These are phyloP conservation scores for Cystobasidium pallidum DNA, from an alignment of 1,284 basidiomycete genomes.

Conservation along the genomic window DNA sequence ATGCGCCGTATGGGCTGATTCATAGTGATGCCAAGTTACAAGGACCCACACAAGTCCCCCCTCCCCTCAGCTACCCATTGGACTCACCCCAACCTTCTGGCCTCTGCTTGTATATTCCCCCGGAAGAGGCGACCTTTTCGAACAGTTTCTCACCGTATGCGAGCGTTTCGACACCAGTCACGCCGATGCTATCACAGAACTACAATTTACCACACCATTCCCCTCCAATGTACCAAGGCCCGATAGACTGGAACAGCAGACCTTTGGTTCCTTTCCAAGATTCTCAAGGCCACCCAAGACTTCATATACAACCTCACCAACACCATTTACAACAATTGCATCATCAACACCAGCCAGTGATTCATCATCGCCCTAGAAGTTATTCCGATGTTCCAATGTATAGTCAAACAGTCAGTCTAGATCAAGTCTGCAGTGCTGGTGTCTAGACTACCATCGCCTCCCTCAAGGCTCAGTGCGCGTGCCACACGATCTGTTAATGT, in stretches of 20 bases:
- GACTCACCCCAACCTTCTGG: slow-evolving; percentile 21
- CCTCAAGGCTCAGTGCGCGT: not conserved
- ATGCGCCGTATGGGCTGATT: not conserved
- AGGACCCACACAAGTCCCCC: not conserved
- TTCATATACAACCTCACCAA: slow-evolving; percentile 3
- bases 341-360: not conserved
- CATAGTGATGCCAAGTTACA: not conserved
- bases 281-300: not conserved
- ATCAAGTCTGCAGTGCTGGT: slow-evolving; percentile 30
- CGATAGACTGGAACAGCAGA: slow-evolving; percentile 38
- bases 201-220: slow-evolving; percentile 5
- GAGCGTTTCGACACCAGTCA: not conserved
- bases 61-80: slow-evolving; percentile 12
- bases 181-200: slow-evolving; percentile 2
- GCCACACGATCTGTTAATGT: too few species aligned
- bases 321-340: slow-evolving; percentile 3
- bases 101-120: slow-evolving; percentile 34
- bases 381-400: slow-evolving; percentile 13
- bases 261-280: slow-evolving; percentile 28
- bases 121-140: not conserved
- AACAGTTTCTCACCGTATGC: not conserved
- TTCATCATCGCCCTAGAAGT: slow-evolving; percentile 12
- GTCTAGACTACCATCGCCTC: not conserved
- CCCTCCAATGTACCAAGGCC: slow-evolving; percentile 32
- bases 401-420: slow-evolving; percentile 40